Conservation (phyloP, 306 rosid species). For the Vigna unguiculata region DNA sequence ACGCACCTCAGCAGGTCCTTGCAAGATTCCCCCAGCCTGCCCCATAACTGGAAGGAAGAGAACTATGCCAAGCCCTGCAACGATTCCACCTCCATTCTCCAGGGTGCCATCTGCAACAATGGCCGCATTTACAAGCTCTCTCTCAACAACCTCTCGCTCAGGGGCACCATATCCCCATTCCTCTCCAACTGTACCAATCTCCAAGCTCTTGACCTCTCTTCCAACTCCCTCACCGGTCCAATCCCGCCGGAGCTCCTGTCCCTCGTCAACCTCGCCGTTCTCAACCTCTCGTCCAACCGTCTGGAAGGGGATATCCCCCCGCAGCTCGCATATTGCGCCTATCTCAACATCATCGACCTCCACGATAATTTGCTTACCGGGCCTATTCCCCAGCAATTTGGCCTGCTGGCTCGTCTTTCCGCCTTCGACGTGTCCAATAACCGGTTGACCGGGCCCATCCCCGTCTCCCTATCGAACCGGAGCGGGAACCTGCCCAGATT, state of each 20-base stretch:
- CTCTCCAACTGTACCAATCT: constrained; percentile 95
- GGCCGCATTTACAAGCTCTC: constrained; percentile 95
- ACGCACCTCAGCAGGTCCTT: constrained; percentile 70
- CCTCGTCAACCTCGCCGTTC: constrained; percentile 83
- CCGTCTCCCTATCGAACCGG: constrained; percentile 66
- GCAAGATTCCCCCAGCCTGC: constrained; percentile 62
- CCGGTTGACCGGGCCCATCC: constrained; percentile 81
- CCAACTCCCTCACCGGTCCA: constrained; percentile 74
- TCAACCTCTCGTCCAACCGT: constrained; percentile 79
- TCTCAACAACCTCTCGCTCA: constrained; percentile 69
- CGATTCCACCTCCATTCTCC: constrained; percentile 78
- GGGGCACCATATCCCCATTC: constrained; percentile 79
- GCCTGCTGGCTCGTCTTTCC: constrained; percentile 76
- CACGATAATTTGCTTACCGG: constrained; percentile 79
- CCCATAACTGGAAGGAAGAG: constrained; percentile 74
- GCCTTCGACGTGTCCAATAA: constrained; percentile 90
- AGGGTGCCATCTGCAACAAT: constrained; percentile 89
- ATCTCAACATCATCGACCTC: constrained; percentile 89
- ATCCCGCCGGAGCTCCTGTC: constrained; percentile 84
- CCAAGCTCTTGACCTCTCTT: constrained; percentile 91
- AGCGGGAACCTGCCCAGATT: constrained; percentile 74
- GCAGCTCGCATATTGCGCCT: constrained; percentile 91
- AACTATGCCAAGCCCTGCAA: constrained; percentile 79
- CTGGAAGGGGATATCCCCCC: constrained; percentile 76
- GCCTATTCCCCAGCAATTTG: constrained; percentile 87